Percentiles rank a stretch among this genome's conserved stretches.
Evolutionary conservation across 1,284 basidiomycete genomes (phyloP).

Genomic region (Ceratobasidium sp.): DNA sequence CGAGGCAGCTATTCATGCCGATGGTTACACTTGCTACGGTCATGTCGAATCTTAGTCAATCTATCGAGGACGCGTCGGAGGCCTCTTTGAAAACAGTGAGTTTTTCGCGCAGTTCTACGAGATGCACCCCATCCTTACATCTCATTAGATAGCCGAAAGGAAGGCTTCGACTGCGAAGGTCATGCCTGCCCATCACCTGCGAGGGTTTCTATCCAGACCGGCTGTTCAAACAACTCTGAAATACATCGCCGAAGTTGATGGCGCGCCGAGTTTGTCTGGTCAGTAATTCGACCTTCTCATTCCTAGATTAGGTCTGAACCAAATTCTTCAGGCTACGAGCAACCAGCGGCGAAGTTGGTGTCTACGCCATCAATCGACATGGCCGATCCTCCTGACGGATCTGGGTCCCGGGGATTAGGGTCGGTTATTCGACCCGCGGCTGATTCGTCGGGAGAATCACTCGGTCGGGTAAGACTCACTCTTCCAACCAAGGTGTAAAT

Average conservation of each 20-base stretch:
- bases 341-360: background rate
- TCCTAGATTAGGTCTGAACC: background rate
- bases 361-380: slow-evolving; percentile 16
- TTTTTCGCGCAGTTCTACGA: background rate
- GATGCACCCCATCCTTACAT: background rate
- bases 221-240: slow-evolving; percentile 7
- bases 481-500: no score
- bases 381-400: background rate
- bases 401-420: background rate
- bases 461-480: background rate
- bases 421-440: background rate
- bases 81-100: slow-evolving; percentile 15
- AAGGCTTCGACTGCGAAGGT: slow-evolving; percentile 31
- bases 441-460: background rate
- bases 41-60: background rate
- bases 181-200: slow-evolving; percentile 31
- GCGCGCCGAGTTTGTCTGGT: slow-evolving; percentile 14
- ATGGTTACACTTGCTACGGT: slow-evolving; percentile 28
- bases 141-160: slow-evolving; percentile 9
- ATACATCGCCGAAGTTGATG: slow-evolving; percentile 31
- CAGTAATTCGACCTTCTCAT: background rate
- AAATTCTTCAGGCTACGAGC: background rate
- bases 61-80: slow-evolving; percentile 15
- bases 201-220: slow-evolving; percentile 24
- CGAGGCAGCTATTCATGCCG: slow-evolving; percentile 29